Conservation (phyloP, 305 asterid species). For the Fraxinus ornus region DNA sequence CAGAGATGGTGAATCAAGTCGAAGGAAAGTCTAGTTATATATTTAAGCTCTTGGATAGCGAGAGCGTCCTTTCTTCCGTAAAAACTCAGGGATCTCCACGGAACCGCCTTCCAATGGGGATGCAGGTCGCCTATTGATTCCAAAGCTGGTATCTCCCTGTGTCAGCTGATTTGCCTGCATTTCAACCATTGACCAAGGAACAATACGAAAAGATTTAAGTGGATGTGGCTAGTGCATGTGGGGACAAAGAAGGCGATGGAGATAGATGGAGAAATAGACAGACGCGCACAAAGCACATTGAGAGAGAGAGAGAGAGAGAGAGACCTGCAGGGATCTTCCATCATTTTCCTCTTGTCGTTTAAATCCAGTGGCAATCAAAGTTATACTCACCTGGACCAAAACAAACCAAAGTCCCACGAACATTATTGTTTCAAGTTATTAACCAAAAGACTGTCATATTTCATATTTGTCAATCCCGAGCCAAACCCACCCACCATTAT, state of each 20-base stretch:
- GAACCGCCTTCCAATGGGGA: conserved; percentile 64
- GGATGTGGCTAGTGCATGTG: background rate
- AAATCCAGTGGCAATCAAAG: conserved; percentile 94
- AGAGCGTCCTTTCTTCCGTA: conserved; percentile 84
- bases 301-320: background rate
- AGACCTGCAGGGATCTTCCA: conserved; percentile 65
- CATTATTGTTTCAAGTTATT: background rate
- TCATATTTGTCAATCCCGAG: background rate
- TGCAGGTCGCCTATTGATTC: conserved; percentile 60
- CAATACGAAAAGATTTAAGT: background rate
- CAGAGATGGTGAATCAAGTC: conserved; percentile 15
- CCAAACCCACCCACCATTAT: background rate
- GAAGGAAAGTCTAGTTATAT: background rate
- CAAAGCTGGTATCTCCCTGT: conserved; percentile 54
- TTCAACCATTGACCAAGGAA: background rate
- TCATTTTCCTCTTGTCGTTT: conserved; percentile 92
- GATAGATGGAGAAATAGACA: background rate
- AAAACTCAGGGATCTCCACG: conserved; percentile 89
- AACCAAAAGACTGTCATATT: background rate
- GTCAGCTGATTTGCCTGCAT: conserved; percentile 60
- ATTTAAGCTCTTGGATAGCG: conserved; percentile 76
- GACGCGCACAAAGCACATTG: background rate
- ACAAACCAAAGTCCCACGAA: background rate
- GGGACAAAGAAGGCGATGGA: background rate
- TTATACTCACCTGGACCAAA: conserved; percentile 75